These are phyloP conservation scores for Exophiala sp. DNA, from an alignment of 2,329 filamentous ascomycete species.

Conservation along the genomic window DNA sequence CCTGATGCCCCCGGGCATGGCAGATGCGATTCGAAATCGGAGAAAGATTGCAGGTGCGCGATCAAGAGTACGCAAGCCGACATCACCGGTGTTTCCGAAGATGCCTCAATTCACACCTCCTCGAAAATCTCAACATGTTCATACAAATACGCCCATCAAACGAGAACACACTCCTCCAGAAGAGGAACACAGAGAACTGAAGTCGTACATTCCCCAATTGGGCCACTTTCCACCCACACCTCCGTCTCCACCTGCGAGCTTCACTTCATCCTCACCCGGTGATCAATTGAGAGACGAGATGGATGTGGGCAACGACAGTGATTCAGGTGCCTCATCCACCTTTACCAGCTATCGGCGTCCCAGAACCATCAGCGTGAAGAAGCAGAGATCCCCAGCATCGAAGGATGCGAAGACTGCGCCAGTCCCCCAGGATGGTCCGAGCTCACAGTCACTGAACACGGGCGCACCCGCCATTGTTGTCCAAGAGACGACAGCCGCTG, in stretches of 20 bases:
- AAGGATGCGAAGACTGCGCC: neutral
- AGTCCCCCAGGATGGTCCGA: constrained; percentile 9
- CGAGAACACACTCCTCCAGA: neutral
- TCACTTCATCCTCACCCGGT: neutral
- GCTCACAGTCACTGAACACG: constrained; percentile 5
- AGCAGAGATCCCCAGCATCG: constrained; percentile 4
- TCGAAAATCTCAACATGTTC: neutral
- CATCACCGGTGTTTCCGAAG: constrained; percentile 1
- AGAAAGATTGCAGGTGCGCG: neutral
- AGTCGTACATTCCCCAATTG: neutral
- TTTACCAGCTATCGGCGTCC: constrained; percentile 3
- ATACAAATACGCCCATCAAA: constrained; percentile 1
- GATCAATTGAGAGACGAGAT: constrained; percentile 7
- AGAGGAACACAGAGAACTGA: neutral
- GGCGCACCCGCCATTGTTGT: constrained; percentile 18
- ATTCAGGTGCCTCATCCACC: constrained; percentile 5
- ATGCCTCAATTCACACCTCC: constrained; percentile 13
- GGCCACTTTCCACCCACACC: neutral
- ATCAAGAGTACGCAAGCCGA: neutral
- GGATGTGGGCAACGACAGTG: constrained; percentile 6
- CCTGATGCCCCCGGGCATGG: constrained; percentile 4
- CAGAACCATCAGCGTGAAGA: constrained; percentile 11
- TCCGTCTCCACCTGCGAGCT: neutral
- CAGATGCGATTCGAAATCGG: neutral
- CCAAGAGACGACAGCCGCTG: constrained; percentile 10